Conservation (phyloP, 2,329 filamentous ascomycete species). For the Ascocoryne sarcoides region DNA sequence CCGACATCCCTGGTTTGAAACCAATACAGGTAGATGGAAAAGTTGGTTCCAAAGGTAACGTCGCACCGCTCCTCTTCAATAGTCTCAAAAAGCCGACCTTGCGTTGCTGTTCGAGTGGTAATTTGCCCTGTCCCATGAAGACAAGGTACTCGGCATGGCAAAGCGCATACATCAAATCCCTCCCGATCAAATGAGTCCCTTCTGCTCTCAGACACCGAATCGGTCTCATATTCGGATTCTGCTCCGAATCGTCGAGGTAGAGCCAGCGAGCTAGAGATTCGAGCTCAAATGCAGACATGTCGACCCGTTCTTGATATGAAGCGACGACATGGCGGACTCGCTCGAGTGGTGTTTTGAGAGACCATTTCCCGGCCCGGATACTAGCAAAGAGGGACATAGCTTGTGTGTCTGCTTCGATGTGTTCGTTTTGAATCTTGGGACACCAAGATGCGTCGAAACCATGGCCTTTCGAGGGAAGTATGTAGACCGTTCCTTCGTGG, state of each 20-base stretch:
- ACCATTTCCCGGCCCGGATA: neutral
- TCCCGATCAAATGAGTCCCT: neutral
- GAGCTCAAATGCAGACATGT: neutral
- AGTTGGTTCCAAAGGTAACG: neutral
- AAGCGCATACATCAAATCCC: neutral
- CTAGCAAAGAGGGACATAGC: neutral
- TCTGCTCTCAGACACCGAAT: neutral
- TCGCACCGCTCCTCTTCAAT: neutral
- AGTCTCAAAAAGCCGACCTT: neutral
- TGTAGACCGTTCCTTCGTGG: conserved; percentile 2
- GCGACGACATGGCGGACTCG: neutral
- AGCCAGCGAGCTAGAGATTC: neutral
- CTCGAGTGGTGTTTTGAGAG: neutral
- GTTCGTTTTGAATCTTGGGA: conserved; percentile 1
- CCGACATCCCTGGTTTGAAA: neutral
- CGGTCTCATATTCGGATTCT: neutral
- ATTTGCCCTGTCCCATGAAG: neutral
- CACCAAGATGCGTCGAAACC: conserved; percentile 1
- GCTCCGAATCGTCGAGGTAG: neutral
- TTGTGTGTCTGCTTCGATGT: neutral
- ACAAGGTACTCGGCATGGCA: conserved; percentile 4
- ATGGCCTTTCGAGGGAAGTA: neutral
- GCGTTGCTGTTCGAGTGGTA: neutral
- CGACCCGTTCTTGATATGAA: neutral
- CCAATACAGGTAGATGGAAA: neutral